Evolutionary conservation across 208 protist genomes (phyloP), one percentile per base, ranked within the genome.

Genomic region (Trypanosoma mega): DNA sequence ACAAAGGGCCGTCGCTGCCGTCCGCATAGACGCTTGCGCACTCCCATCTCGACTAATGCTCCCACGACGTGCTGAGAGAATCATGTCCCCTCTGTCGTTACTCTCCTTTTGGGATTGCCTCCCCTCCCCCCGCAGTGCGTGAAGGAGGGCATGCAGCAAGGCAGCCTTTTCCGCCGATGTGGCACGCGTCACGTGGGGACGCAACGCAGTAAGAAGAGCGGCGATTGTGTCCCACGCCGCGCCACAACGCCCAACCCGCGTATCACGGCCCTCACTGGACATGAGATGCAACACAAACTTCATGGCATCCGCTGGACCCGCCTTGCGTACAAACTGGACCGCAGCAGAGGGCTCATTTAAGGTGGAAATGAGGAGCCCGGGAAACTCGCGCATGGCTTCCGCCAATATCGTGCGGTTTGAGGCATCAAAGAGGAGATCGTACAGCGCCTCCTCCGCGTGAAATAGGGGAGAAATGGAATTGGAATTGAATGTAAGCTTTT

Each of bases 1-100:
- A 52, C 82, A 90, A 31, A 78, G 45, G 0, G 78, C 76, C 65
- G 90, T 80, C 6, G 79, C 76, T 0, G 75, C 58, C 3, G 68
- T 53, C 31, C 72, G 71, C 18, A 90, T 67, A 9, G 80, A 71
- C 7, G 29, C 21, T 18, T 57, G 39, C 24, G 47, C 50, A 49
- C 51, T 68, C 20, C 68, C 54, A n/a, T 55, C 61, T 0, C 55
- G 2, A 16, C 39, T 12, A 9, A 18, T 46, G 18, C 2, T 14
- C 23, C 39, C 34, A 11, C 21, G 16, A 12, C 33, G 34, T 20
- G 47, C n/a, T 16, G 2, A 20, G 8, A 18, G 2, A 11, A 2
- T 14, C 27, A 2, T 34, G 39, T 4, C 9, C 23, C 23, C 24
- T 43, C 37, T 20, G 0, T 27, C n/a, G 43, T 31, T 44, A 29